These are phyloP conservation scores for Epicoccum nigrum DNA, from an alignment of 2,329 filamentous ascomycete genomes.

Conservation along the genomic window DNA sequence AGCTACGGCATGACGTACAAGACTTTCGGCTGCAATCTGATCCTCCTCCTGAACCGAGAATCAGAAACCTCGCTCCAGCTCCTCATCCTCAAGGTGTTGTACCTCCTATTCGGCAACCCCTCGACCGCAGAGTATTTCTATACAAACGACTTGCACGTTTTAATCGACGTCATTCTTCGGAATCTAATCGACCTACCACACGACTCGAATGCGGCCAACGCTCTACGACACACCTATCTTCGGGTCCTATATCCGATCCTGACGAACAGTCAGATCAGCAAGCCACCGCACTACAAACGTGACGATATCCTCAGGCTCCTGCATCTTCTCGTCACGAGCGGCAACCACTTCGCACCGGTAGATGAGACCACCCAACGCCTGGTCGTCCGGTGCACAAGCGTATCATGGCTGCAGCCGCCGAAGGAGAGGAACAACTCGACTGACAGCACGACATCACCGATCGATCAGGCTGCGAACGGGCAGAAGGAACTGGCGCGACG, in stretches of 20 bases:
- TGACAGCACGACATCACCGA: slow-evolving; percentile 30
- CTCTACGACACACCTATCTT: slow-evolving; percentile 89
- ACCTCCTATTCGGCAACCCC: slow-evolving; percentile 90
- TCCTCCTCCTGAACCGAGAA: slow-evolving; percentile 91
- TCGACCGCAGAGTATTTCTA: slow-evolving; percentile 98
- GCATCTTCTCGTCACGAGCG: slow-evolving; percentile 68
- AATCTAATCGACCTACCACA: slow-evolving; percentile 95
- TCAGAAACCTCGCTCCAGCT: slow-evolving; percentile 91
- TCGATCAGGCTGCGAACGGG: slow-evolving; percentile 33
- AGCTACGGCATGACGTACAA: slow-evolving; percentile 80
- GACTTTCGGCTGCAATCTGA: slow-evolving; percentile 97
- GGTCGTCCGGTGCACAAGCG: slow-evolving; percentile 74
- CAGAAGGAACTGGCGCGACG: slow-evolving; percentile 48
- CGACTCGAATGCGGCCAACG: slow-evolving; percentile 61
- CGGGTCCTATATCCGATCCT: slow-evolving; percentile 90
- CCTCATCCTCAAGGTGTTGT: slow-evolving; percentile 93
- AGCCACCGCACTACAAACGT: slow-evolving; percentile 88
- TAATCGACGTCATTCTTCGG: slow-evolving; percentile 93
- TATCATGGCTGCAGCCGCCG: slow-evolving; percentile 65
- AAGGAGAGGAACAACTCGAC: slow-evolving; percentile 28
- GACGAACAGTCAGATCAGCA: slow-evolving; percentile 86
- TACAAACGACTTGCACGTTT: slow-evolving; percentile 92
- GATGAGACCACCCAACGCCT: slow-evolving; percentile 81
- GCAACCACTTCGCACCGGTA: slow-evolving; percentile 77
- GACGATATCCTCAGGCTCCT: slow-evolving; percentile 82